Percentiles rank a stretch among this genome's conserved stretches.
These are phyloP conservation scores for Paraurostyla sp. DNA, from an alignment of 73 alveolate species.

Conservation along the genomic window DNA sequence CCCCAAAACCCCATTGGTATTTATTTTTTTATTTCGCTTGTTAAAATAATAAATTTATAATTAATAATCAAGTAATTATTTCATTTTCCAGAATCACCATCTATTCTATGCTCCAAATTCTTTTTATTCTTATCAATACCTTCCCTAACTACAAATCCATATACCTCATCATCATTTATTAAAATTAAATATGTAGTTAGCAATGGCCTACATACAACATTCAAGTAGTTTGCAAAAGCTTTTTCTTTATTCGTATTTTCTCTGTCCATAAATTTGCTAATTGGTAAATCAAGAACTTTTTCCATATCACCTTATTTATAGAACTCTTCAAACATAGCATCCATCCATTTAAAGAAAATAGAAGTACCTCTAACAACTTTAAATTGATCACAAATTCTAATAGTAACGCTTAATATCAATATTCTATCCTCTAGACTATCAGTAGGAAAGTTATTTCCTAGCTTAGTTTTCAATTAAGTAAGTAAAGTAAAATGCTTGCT, in stretches of 20 bases:
- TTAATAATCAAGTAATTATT: no score
- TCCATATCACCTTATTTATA: constrained; percentile 92
- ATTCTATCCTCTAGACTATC: constrained; percentile 78
- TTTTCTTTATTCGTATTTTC: constrained; percentile 87
- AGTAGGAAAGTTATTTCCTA: constrained; percentile 79
- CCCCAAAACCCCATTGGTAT: no score
- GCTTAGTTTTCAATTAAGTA: constrained; percentile 78
- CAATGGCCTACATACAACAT: constrained; percentile 74
- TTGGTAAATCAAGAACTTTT: constrained; percentile 85
- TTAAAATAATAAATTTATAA: no score
- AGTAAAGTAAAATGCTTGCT: constrained; percentile 74
- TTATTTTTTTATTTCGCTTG: no score
- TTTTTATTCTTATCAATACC: constrained; percentile 75
- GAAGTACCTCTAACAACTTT: constrained; percentile 75
- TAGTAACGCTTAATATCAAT: constrained; percentile 60
- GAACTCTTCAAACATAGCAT: constrained; percentile 88
- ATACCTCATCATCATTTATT: constrained; percentile 70
- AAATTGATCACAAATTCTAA: constrained; percentile 69
- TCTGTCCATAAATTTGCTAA: constrained; percentile 90
- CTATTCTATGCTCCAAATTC: constrained; percentile 64
- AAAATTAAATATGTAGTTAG: constrained; percentile 66
- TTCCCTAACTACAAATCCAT: constrained; percentile 62
- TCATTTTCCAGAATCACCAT: constrained; percentile 64
- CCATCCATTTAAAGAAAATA: constrained; percentile 86
- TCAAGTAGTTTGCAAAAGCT: constrained; percentile 67